Percentiles rank a stretch among this genome's conserved stretches.
phyloP scores from a whole-genome alignment of 2,329 filamentous ascomycete genomes.

The Dothidotthia symphoricarpi region DNA sequence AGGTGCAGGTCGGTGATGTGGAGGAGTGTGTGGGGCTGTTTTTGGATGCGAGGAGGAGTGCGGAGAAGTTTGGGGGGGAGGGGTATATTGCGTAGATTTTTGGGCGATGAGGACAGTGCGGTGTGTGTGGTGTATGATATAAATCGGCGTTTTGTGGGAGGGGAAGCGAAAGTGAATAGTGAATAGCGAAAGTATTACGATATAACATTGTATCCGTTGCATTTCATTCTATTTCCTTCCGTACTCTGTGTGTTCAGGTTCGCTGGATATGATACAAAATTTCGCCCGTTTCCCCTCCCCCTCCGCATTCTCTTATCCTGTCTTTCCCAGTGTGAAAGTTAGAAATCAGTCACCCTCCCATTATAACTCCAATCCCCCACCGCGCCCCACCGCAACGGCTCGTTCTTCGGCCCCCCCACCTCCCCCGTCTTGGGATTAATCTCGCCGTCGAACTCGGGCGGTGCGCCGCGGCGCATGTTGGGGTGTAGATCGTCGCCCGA shows the following conservation, averaged over 20 bases:
- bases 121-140: conserved; percentile 13
- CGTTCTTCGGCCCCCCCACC: conserved; percentile 95
- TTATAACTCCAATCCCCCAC: conserved; percentile 88
- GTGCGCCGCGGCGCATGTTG: conserved; percentile 71
- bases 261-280: too few species aligned
- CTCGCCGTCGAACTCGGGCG: conserved; percentile 91
- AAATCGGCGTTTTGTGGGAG: conserved; percentile 5
- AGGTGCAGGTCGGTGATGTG: conserved; percentile 56
- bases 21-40: conserved; percentile 50
- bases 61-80: conserved; percentile 32
- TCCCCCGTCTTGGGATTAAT: conserved; percentile 91
- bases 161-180: too few species aligned
- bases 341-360: conserved; percentile 89
- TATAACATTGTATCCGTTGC: too few species aligned
- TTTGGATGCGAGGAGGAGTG: conserved; percentile 51
- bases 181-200: too few species aligned
- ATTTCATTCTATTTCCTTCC: too few species aligned
- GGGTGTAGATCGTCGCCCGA: conserved; percentile 65
- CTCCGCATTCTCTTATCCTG: too few species aligned
- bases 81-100: conserved; percentile 41
- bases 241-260: too few species aligned
- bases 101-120: conserved; percentile 7
- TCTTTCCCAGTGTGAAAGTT: not conserved
- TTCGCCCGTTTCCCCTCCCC: too few species aligned
- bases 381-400: conserved; percentile 83